Conservation (phyloP, 305 asterid species). For the Fraxinus velutina region DNA sequence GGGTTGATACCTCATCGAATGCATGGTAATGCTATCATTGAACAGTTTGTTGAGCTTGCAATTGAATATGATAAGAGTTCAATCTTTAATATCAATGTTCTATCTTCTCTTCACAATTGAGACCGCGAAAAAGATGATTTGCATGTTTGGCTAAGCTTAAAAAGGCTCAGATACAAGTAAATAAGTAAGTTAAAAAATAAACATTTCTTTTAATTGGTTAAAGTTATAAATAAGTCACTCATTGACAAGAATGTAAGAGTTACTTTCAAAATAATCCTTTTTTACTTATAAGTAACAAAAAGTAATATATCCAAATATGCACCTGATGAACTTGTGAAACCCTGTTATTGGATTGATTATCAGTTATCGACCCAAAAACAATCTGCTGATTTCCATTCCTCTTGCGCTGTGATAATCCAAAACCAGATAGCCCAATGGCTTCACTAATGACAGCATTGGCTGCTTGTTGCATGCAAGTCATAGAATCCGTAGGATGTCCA, state of each 20-base stretch:
- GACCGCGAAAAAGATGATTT: background rate
- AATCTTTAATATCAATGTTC: background rate
- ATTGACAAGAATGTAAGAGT: background rate
- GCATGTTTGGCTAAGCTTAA: background rate
- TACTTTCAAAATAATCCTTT: background rate
- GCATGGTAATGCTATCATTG: background rate
- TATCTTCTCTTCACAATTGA: background rate
- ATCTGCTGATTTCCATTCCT: constrained; percentile 32
- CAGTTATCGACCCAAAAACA: constrained; percentile 29
- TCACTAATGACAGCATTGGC: constrained; percentile 51
- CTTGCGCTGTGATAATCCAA: constrained; percentile 33
- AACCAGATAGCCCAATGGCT: constrained; percentile 35
- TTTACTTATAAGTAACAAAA: background rate
- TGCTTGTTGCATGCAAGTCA: constrained; percentile 36
- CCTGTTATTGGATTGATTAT: constrained; percentile 27
- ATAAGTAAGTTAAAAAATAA: background rate
- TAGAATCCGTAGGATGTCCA: constrained; percentile 34
- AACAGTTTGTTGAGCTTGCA: background rate
- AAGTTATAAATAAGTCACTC: background rate
- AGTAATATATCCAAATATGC: background rate
- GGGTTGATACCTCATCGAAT: background rate
- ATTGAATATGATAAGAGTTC: background rate
- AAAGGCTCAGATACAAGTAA: background rate
- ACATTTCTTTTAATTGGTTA: background rate
- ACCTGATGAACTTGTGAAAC: constrained; percentile 44